Evolutionary conservation across 345 rosid genomes (phyloP).

Genomic region (Zanthoxylum bungeanum): DNA sequence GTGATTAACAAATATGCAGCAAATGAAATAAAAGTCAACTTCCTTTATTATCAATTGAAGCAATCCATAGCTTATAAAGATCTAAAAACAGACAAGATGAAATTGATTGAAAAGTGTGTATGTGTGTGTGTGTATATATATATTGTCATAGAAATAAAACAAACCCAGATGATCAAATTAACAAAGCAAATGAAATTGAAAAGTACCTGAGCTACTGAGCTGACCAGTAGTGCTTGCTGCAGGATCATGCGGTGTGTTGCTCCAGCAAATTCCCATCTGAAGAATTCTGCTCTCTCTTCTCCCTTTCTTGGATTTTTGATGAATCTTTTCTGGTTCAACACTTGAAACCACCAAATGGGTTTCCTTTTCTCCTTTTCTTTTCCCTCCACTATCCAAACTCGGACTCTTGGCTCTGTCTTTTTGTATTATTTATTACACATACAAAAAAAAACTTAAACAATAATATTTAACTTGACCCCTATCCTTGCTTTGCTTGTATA

Average conservation of each 20-base stretch:
- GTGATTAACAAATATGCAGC: not conserved
- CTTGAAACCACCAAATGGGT: too few species aligned
- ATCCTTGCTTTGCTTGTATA: too few species aligned
- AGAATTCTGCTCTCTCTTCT: not conserved
- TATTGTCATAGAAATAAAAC: not conserved
- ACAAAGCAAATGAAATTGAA: slow-evolving; percentile 6
- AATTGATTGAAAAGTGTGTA: too few species aligned
- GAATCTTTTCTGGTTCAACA: too few species aligned
- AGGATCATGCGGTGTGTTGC: slow-evolving; percentile 41
- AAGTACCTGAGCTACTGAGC: slow-evolving; percentile 52
- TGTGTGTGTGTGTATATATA: too few species aligned
- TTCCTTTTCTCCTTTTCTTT: too few species aligned
- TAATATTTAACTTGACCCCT: too few species aligned
- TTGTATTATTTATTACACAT: too few species aligned
- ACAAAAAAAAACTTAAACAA: too few species aligned
- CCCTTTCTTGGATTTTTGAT: not conserved
- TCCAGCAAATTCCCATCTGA: slow-evolving; percentile 71
- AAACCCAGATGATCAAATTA: slow-evolving; percentile 22
- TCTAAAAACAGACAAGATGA: slow-evolving; percentile 15
- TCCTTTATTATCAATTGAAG: not conserved
- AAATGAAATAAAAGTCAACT: slow-evolving; percentile 1
- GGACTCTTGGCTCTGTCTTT: too few species aligned
- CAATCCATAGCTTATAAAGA: not conserved
- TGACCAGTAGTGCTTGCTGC: slow-evolving; percentile 50
- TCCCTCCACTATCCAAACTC: too few species aligned